Evolutionary conservation across 495 filamentous ascomycete genomes (phyloP).

Genomic region (Penicillium taxi): DNA sequence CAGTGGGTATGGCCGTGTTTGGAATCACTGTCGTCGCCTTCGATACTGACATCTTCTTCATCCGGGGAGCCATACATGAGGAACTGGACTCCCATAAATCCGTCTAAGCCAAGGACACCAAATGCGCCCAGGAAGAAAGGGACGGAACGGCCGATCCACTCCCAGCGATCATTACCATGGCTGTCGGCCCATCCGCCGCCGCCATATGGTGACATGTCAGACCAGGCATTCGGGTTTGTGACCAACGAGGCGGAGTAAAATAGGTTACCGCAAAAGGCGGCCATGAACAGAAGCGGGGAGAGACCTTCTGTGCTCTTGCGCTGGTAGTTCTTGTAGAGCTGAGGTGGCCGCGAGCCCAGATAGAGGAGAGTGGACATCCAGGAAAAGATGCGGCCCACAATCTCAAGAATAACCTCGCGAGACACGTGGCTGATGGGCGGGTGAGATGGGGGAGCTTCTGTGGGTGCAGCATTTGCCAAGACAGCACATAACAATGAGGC

Average conservation of each 20-base stretch:
- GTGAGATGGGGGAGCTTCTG: slow-evolving; percentile 16
- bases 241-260: slow-evolving; percentile 63
- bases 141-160: slow-evolving; percentile 52
- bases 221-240: slow-evolving; percentile 62
- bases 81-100: slow-evolving; percentile 59
- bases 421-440: slow-evolving; percentile 16
- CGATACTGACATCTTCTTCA: slow-evolving; percentile 19
- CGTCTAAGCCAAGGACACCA: slow-evolving; percentile 60
- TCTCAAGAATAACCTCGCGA: slow-evolving; percentile 29
- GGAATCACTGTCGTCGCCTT: slow-evolving; percentile 21
- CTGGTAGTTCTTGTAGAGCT: slow-evolving; percentile 59
- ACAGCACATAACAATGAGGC: slow-evolving; percentile 42
- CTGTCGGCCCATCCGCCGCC: slow-evolving; percentile 57
- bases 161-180: slow-evolving; percentile 47
- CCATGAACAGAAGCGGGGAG: slow-evolving; percentile 59
- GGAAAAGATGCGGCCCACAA: slow-evolving; percentile 50
- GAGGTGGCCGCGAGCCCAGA: slow-evolving; percentile 62
- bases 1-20: slow-evolving; percentile 40
- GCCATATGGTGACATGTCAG: slow-evolving; percentile 52
- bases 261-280: slow-evolving; percentile 64
- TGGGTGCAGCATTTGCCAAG: slow-evolving; percentile 36
- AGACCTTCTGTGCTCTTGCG: slow-evolving; percentile 63
- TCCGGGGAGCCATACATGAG: slow-evolving; percentile 45
- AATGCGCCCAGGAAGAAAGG: slow-evolving; percentile 68
- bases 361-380: slow-evolving; percentile 62